Evolutionary conservation across 345 rosid species (phyloP).

Genomic region (Balakata baccata): DNA sequence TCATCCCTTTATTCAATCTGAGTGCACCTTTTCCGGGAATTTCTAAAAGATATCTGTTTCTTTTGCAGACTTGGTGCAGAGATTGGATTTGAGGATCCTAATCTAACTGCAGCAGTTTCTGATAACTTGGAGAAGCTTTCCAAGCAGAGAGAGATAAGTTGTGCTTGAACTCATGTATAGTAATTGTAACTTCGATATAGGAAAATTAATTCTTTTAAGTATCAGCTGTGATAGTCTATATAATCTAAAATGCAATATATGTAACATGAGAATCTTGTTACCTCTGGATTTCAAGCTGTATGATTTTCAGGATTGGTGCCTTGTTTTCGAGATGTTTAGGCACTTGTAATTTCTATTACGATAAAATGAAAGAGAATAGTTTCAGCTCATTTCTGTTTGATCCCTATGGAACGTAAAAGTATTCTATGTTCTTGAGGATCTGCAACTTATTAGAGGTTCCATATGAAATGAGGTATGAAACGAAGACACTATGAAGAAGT

Average conservation of each 20-base stretch:
- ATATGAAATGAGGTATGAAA: too few species aligned
- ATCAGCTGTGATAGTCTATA: constrained; percentile 8
- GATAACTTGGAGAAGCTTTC: constrained; percentile 65
- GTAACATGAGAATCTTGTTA: constrained; percentile 12
- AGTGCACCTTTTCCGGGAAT: neutral
- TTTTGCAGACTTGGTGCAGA: constrained; percentile 62
- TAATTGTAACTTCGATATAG: constrained; percentile 27
- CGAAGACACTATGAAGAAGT: too few species aligned
- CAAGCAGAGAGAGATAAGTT: constrained; percentile 56
- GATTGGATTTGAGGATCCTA: constrained; percentile 80
- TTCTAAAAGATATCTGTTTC: neutral
- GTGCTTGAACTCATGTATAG: constrained; percentile 49
- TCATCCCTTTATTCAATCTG: neutral
- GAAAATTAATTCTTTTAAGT: constrained; percentile 1
- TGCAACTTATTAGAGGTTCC: too few species aligned
- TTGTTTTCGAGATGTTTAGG: neutral
- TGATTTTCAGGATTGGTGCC: too few species aligned
- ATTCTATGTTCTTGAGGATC: too few species aligned
- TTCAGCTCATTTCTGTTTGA: neutral
- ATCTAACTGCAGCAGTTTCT: constrained; percentile 74
- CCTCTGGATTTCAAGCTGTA: neutral
- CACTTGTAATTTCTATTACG: neutral
- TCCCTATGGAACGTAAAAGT: too few species aligned
- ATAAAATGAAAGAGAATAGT: neutral
- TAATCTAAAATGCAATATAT: constrained; percentile 19